Base-by-base conservation (phyloP, 2,329 filamentous ascomycete species). In the Aspergillus spinulosporus region DNA sequence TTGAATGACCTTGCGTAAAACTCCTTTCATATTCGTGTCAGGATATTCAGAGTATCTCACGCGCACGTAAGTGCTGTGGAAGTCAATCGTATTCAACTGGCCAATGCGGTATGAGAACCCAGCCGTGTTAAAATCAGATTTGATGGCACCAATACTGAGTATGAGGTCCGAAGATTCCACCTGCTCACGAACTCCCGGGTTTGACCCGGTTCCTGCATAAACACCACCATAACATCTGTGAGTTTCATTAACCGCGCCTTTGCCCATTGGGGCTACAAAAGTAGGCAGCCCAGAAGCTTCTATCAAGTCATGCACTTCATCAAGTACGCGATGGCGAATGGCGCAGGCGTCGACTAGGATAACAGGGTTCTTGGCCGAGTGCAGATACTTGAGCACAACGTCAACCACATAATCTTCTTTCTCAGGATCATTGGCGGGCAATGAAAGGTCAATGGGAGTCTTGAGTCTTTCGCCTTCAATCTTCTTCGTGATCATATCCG, bases 181-280 rank as follows among this genome's bases (percentile, higher is more conserved):
- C 8, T 70, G 69, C 57, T 76, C 70, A 51, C 71, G 68, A 12
- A 76, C 70, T 56, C 68, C 68, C 1, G 84, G 80, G 51, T 87
- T 83, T 32, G 87, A 91, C 36, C 88, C 90, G 57, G 82, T 82
- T n/a, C 92, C 92, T 6, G 88, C 88, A 71, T 96, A 95, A 4
- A 96, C 89, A 61, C 92, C 92, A 21, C 89, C 89, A 64, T 88
- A 96, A 66, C 84, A 88, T 14, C 82, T 78, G 46, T 88, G 81
- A 1, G 82, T 83, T 73, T 96, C 91, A 66, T 94, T 83, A 46
- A 96, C 83, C 15, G 89, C 88, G 14, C 90, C 84, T 76, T 96
- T 96, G 46, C 91, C 91, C 88, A 95, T 95, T 2, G 91, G 90
- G 0, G 90, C 88, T n/a, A 92, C 89, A 65, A 94, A 95, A 0